Base-by-base conservation (phyloP, 495 filamentous ascomycete genomes). In the Cairneyella variabilis region DNA sequence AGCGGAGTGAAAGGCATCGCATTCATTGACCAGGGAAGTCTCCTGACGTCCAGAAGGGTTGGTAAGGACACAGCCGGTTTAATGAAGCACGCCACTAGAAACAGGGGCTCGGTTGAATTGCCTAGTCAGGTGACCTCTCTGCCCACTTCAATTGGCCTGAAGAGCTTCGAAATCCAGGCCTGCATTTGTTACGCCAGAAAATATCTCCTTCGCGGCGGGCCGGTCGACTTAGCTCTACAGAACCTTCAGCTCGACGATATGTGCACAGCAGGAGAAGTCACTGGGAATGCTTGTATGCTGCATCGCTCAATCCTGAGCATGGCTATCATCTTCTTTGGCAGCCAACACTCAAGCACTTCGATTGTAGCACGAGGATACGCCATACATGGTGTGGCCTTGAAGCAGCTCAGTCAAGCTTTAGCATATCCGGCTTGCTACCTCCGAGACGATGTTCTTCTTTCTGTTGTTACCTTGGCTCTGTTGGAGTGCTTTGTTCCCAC, bases 291-390 rank as follows among this genome's bases (percentile, higher is more conserved):
- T 27, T 23, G 32, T 10, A 26, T 51, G 11, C 21, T 51, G 23
- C 48, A 51, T 26, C 36, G 16, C 2, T 4, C 48, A 8, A 17
- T 51, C 36, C 38, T 51, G 14, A 51, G 48, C 21, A 16, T 51
- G 9, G 36, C 48, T n/a, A 40, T 25, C 8, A 26, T 42, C 16
- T 32, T 51, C 26, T 51, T 42, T 28, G 48, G 48, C 26, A 28
- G 9, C 9, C 48, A 32, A 30, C 48, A 51, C 25, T n/a, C 36
- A 30, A 16, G 40, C 3, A 4, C 12, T 18, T 17, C 21, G 3
- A 42, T 51, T n/a, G 11, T n/a, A 2, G n/a, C 14, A 20, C 36
- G 14, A 6, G 47, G 47, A 9, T 50, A 51, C n/a, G 20, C 18
- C 16, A 20, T 40, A 3, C 37, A 51, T 30, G 48, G 37, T 41